Percentiles rank a stretch among this genome's conserved stretches.
These are phyloP conservation scores for Plasmodium cynomolgi DNA, from an alignment of 169 alveolate species.

Conservation along the genomic window DNA sequence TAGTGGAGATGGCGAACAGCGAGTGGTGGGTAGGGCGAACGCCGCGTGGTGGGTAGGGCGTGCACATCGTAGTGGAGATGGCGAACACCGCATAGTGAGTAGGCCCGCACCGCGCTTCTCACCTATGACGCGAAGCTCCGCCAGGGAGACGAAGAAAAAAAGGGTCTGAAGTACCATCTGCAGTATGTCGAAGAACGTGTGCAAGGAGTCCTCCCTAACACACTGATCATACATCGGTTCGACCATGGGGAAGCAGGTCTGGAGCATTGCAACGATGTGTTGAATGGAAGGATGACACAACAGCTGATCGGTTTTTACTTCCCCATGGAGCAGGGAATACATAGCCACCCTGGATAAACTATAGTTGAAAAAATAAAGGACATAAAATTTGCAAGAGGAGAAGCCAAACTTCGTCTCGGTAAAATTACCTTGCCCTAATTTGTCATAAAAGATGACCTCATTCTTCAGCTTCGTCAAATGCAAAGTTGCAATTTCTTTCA, in stretches of 20 bases:
- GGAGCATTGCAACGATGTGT: not conserved
- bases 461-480: conserved; percentile 13
- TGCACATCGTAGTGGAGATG: no score
- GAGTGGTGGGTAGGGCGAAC: no score
- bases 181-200: conserved; percentile 12
- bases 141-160: conserved; percentile 6
- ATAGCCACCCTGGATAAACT: conserved; percentile 30
- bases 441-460: conserved; percentile 9
- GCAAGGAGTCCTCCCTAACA: not conserved
- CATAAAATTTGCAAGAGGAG: not conserved
- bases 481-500: conserved; percentile 1
- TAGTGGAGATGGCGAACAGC: no score
- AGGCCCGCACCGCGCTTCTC: not conserved
- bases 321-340: conserved; percentile 18
- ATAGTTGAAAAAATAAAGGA: conserved; percentile 28
- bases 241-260: conserved; percentile 6
- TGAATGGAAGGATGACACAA: not conserved
- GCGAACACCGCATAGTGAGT: no score
- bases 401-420: not conserved
- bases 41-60: no score
- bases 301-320: not conserved
- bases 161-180: conserved; percentile 29
- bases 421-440: not conserved
- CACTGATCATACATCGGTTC: not conserved
- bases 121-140: conserved; percentile 46